Conservation (phyloP, 2,329 filamentous ascomycete species). For the Trichoderma afroharzianum region DNA sequence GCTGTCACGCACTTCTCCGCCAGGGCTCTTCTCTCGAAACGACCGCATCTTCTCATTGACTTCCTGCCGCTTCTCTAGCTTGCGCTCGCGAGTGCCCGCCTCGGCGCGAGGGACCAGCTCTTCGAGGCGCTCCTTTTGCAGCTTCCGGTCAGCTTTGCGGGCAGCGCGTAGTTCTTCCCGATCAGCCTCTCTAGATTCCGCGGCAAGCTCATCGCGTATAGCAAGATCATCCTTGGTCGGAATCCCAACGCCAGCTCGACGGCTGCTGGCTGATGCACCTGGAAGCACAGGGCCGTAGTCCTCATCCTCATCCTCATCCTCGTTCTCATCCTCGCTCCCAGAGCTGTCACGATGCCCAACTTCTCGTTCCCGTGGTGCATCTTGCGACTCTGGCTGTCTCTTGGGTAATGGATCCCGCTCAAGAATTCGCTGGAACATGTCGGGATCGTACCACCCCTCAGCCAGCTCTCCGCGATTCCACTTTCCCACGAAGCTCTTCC, state of each 20-base stretch:
- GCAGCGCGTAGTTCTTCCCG: slow-evolving; percentile 55
- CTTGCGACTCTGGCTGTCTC: background rate
- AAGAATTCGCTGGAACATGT: slow-evolving; percentile 50
- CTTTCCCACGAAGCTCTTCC: slow-evolving; percentile 88
- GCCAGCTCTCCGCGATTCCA: slow-evolving; percentile 90
- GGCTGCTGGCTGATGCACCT: slow-evolving; percentile 20
- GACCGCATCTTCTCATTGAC: slow-evolving; percentile 67
- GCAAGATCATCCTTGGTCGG: slow-evolving; percentile 73
- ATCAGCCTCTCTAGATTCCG: slow-evolving; percentile 49
- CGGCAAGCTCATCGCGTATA: slow-evolving; percentile 48
- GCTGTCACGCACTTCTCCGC: slow-evolving; percentile 49
- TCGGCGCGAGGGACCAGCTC: slow-evolving; percentile 82
- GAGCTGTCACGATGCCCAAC: slow-evolving; percentile 2
- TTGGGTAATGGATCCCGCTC: slow-evolving; percentile 24
- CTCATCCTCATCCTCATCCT: slow-evolving; percentile 42
- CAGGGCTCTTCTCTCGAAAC: slow-evolving; percentile 67
- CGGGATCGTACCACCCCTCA: slow-evolving; percentile 90
- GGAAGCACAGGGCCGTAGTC: slow-evolving; percentile 50
- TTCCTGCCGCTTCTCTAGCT: slow-evolving; percentile 79
- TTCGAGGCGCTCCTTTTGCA: slow-evolving; percentile 70
- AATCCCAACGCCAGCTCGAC: slow-evolving; percentile 54
- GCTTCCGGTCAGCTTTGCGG: slow-evolving; percentile 60
- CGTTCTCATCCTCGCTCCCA: slow-evolving; percentile 20
- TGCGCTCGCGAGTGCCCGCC: slow-evolving; percentile 75
- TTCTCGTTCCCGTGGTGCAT: background rate